Evolutionary conservation across 768 basidiomycete species (phyloP), one percentile per base, ranked within the genome.

Genomic region (Tricholoma saponaceum): DNA sequence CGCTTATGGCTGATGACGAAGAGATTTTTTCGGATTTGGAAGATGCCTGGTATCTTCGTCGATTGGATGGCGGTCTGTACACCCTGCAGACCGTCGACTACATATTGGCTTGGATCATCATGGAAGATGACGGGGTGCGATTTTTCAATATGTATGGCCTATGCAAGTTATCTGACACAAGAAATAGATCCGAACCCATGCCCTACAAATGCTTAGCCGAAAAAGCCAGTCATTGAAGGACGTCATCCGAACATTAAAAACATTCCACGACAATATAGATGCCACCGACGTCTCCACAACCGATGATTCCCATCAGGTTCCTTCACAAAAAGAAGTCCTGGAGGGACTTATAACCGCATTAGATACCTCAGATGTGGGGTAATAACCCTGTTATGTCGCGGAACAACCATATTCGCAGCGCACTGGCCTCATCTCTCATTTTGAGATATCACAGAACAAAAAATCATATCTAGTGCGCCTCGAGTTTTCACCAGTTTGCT

Each of bases 71-170:
- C 2, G 97, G 97, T 0, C 72, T 97, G 44, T 94, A 90, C 67
- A 89, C 88, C 1, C 72, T 98, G 7, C 96, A 98, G 66, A 93
- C 87, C 16, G 83, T 93, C 39, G 96, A 98, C 70, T 98, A 95
- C 64, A 90, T 98, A 58, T 72, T 98, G 37, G 94, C 90, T 5
- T 99, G 97, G 97, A 72, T 98, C 25, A 82, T 85, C 55, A 95
- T 98, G 95, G 97, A 99, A 73, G 96, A 98, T 64, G 96, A 98
- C 64, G 97, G 96, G 35, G 97, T 97, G 74, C 56, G 90, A 72
- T 4, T 0, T 58, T 13, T 59, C 43, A 23, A 43, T 44, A 18
- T 26, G 7, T 33, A 23, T 47, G 47, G 6, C n/a, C 26, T 50
- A 30, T 50, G 47, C 7, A 30, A 13, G 26, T 28, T 50, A 2